Conservation (phyloP, 2,329 filamentous ascomycete species). For the Pseudopithomyces chartarum region DNA sequence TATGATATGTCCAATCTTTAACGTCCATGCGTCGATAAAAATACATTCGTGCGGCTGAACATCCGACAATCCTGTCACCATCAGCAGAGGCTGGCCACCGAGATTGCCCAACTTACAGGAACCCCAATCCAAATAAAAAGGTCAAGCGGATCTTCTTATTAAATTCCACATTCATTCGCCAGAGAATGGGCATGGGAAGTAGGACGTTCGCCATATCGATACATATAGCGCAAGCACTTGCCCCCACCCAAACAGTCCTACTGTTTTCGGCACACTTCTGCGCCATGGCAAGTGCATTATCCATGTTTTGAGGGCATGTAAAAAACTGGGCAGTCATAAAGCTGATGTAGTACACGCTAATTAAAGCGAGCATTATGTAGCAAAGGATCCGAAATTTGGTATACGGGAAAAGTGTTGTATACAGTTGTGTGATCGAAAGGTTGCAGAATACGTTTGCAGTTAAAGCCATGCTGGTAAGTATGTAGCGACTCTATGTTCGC, state of each 20-base stretch:
- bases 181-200: not conserved
- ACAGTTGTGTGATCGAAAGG: constrained; percentile 3
- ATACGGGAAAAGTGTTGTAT: constrained; percentile 1
- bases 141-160: not conserved
- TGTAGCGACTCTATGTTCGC: not conserved
- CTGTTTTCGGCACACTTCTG: not conserved
- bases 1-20: constrained; percentile 1
- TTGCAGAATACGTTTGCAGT: constrained; percentile 3
- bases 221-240: not conserved
- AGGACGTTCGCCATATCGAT: constrained; percentile 1
- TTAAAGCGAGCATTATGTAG: not conserved
- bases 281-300: constrained; percentile 1
- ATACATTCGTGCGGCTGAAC: not conserved
- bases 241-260: not conserved
- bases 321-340: not conserved
- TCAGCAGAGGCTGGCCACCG: not conserved
- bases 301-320: not conserved
- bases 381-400: not conserved
- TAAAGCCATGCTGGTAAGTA: not conserved
- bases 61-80: not conserved
- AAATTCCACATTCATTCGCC: not conserved
- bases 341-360: not conserved
- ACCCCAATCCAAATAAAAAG: not conserved
- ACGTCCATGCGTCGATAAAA: not conserved
- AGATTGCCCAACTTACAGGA: not conserved